phyloP scores from a whole-genome alignment of 768 basidiomycete species.

The Udeniomyces megalosporus region DNA sequence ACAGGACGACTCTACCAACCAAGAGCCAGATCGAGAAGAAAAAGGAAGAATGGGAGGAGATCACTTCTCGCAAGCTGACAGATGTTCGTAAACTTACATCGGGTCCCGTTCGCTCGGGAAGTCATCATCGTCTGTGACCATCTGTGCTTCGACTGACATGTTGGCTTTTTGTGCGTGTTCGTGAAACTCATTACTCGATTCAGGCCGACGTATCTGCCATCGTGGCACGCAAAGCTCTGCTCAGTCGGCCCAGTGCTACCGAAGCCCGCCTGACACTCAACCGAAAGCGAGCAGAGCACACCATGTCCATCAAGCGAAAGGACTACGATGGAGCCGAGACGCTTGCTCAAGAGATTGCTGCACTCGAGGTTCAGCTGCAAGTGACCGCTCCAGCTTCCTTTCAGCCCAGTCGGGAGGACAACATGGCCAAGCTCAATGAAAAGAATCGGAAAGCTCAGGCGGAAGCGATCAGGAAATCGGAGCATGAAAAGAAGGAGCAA shows the following conservation, averaged over 20 bases:
- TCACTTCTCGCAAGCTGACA: slow-evolving; percentile 50
- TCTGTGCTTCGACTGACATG: not conserved
- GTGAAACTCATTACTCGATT: slow-evolving; percentile 12
- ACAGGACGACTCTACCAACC: slow-evolving; percentile 51
- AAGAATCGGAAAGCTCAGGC: slow-evolving; percentile 70
- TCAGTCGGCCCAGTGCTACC: slow-evolving; percentile 17
- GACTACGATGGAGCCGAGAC: slow-evolving; percentile 47
- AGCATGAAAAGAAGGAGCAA: slow-evolving; percentile 50
- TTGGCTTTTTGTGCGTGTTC: not conserved
- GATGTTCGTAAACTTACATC: slow-evolving; percentile 59
- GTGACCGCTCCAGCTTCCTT: slow-evolving; percentile 17
- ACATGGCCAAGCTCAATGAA: slow-evolving; percentile 69
- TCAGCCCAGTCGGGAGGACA: slow-evolving; percentile 30
- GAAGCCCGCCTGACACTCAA: slow-evolving; percentile 32
- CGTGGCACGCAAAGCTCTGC: slow-evolving; percentile 44
- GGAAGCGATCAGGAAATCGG: slow-evolving; percentile 63
- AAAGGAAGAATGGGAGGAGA: slow-evolving; percentile 42
- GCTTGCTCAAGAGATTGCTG: slow-evolving; percentile 50
- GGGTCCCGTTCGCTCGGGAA: not conserved
- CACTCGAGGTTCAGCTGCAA: slow-evolving; percentile 30
- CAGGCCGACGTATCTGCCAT: slow-evolving; percentile 73
- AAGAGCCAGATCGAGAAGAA: slow-evolving; percentile 49
- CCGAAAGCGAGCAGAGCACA: slow-evolving; percentile 51
- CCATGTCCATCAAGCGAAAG: slow-evolving; percentile 55
- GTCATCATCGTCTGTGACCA: too few species aligned